A percentile compares a stretch with the other conserved stretches of the same genome.
These are phyloP conservation scores for Aspergillus felis DNA, from an alignment of 2,329 filamentous ascomycete species.

Conservation along the genomic window DNA sequence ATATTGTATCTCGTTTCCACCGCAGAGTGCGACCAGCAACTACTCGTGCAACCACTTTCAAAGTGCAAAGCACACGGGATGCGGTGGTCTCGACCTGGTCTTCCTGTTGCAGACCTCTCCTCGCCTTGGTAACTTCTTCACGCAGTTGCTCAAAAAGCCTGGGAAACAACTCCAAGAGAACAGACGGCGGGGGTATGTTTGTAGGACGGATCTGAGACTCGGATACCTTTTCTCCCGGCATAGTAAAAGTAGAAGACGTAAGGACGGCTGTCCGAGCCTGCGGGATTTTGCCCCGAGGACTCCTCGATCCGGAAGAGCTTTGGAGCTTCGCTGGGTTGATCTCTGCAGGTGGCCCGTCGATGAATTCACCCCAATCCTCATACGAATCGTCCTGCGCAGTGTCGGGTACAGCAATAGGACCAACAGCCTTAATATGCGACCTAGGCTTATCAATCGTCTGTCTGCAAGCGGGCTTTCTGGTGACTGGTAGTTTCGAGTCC, in stretches of 20 bases:
- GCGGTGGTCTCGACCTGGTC: conserved; percentile 17
- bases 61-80: conserved; percentile 23
- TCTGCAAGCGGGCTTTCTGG: conserved; percentile 1
- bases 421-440: conserved; percentile 14
- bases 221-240: conserved; percentile 4
- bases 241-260: conserved; percentile 3
- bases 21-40: conserved; percentile 79
- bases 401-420: conserved; percentile 4
- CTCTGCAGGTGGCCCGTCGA: conserved; percentile 32
- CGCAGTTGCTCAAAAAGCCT: conserved; percentile 65
- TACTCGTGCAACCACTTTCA: conserved; percentile 66
- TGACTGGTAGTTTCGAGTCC: conserved; percentile 15
- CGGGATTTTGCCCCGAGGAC: conserved; percentile 1
- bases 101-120: conserved; percentile 53
- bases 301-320: conserved; percentile 3
- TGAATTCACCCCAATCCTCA: conserved; percentile 52
- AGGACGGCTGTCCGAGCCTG: neutral
- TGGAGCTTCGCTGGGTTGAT: conserved; percentile 4
- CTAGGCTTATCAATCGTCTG: neutral
- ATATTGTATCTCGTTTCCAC: conserved; percentile 84
- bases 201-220: conserved; percentile 57
- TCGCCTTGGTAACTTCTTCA: conserved; percentile 61
- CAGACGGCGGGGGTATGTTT: conserved; percentile 83
- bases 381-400: conserved; percentile 19
- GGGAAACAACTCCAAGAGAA: conserved; percentile 74